Conservation (phyloP, 805 yeast genomes). For the Starmerella apicola region DNA sequence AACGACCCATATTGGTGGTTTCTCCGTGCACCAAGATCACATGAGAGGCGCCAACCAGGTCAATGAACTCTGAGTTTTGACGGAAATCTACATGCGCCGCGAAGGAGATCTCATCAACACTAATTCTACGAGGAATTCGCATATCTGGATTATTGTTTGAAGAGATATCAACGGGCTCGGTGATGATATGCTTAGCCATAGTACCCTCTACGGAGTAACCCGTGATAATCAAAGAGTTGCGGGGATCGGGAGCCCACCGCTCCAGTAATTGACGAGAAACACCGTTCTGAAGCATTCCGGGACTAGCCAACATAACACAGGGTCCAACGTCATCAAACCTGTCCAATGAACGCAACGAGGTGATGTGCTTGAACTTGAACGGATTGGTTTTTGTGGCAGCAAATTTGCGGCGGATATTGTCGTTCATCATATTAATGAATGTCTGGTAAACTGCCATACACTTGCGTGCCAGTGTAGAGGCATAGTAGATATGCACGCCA, state of each 20-base stretch:
- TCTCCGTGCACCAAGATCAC: constrained; percentile 95
- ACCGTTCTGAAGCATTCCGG: constrained; percentile 98
- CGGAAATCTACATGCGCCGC: constrained; percentile 99
- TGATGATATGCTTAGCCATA: constrained; percentile 77
- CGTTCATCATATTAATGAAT: constrained; percentile 95
- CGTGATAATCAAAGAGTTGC: constrained; percentile 74
- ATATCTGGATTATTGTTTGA: constrained; percentile 70
- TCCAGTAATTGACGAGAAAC: constrained; percentile 82
- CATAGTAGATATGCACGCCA: constrained; percentile 73
- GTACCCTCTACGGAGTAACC: constrained; percentile 99
- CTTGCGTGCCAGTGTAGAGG: constrained; percentile 83
- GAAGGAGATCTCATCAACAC: constrained; percentile 87
- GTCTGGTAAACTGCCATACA: constrained; percentile 97
- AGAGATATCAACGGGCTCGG: constrained; percentile 86
- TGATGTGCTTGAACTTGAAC: constrained; percentile 75
- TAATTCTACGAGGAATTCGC: constrained; percentile 73
- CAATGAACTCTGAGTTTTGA: constrained; percentile 85
- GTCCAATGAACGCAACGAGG: constrained; percentile 66
- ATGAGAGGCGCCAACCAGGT: constrained; percentile 68
- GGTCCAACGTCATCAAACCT: constrained; percentile 88
- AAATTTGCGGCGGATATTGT: constrained; percentile 61
- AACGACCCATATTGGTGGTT: constrained; percentile 94
- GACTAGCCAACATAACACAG: constrained; percentile 90
- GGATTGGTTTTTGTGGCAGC: constrained; percentile 78
- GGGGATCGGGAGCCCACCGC: constrained; percentile 94